phyloP scores from a whole-genome alignment of 148 eudicot genomes.

The Fallopia convolvulus region DNA sequence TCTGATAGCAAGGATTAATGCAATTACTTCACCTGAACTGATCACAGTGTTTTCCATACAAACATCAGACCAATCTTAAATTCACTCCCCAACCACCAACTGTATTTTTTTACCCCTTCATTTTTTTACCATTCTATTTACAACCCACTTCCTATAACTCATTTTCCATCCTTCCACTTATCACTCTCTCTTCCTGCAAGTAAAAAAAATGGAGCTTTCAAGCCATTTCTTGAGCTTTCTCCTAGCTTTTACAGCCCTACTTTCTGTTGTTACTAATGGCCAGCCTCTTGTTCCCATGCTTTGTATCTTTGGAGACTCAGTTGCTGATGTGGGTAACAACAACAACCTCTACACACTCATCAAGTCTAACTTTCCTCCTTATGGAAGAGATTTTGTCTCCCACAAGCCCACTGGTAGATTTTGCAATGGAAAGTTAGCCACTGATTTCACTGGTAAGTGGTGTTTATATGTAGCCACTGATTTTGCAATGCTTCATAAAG shows the following conservation, averaged over 20 bases:
- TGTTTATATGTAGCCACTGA: too few relatives aligned
- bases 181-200: not conserved
- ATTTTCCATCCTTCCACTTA: not conserved
- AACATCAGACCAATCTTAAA: conserved; percentile 11
- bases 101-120: not conserved
- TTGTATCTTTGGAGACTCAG: conserved; percentile 77
- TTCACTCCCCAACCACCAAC: conserved; percentile 14
- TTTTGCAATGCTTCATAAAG: not conserved
- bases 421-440: conserved; percentile 83
- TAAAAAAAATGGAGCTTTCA: conserved; percentile 25
- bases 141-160: not conserved
- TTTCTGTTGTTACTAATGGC: conserved; percentile 26
- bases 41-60: too few relatives aligned
- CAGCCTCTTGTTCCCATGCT: conserved; percentile 72
- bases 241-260: conserved; percentile 6
- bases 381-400: conserved; percentile 70
- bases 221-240: conserved; percentile 19
- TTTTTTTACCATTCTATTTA: not conserved
- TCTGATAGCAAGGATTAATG: too few relatives aligned
- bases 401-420: conserved; percentile 86
- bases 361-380: conserved; percentile 83
- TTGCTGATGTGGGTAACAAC: conserved; percentile 82
- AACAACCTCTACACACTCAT: conserved; percentile 59
- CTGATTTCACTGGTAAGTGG: conserved; percentile 61
- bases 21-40: conserved; percentile 14